These are phyloP conservation scores for Lomentospora prolificans DNA, from an alignment of 2,329 filamentous ascomycete genomes.

Conservation along the genomic window DNA sequence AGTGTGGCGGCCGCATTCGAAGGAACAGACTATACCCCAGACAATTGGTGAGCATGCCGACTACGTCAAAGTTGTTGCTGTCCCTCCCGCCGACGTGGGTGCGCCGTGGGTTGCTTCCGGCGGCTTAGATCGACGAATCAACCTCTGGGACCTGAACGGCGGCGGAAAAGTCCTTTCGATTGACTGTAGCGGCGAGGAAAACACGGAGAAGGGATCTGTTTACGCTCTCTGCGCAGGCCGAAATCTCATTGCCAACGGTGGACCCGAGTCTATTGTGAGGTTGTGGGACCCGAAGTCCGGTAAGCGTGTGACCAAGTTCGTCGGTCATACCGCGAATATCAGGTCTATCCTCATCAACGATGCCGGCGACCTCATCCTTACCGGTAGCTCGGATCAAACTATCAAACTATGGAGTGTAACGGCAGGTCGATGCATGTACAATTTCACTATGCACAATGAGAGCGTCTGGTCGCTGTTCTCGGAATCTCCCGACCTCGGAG, in stretches of 20 bases:
- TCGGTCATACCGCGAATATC: constrained; percentile 92
- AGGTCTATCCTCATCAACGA: constrained; percentile 84
- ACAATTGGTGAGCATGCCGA: constrained; percentile 90
- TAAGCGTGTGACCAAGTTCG: constrained; percentile 88
- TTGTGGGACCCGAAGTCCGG: constrained; percentile 87
- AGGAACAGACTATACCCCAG: constrained; percentile 38
- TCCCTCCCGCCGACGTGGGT: constrained; percentile 49
- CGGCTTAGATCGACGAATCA: constrained; percentile 84
- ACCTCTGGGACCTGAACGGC: constrained; percentile 86
- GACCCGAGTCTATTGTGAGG: constrained; percentile 85
- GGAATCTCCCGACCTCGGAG: constrained; percentile 69
- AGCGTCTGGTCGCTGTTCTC: constrained; percentile 96
- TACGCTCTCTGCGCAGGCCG: constrained; percentile 79
- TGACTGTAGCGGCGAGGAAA: constrained; percentile 73
- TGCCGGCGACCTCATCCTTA: constrained; percentile 83
- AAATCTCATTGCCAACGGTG: constrained; percentile 79
- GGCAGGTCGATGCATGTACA: constrained; percentile 93
- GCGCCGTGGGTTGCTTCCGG: constrained; percentile 88
- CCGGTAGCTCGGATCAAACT: constrained; percentile 89
- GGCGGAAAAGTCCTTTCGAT: constrained; percentile 81
- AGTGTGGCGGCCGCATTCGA: constrained; percentile 70
- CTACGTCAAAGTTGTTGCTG: constrained; percentile 90
- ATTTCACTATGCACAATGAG: constrained; percentile 96
- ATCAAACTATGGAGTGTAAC: constrained; percentile 98
- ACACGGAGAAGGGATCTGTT: constrained; percentile 83